These are phyloP conservation scores for Lentithecium fluviatile DNA, from an alignment of 495 filamentous ascomycete species.

Conservation along the genomic window DNA sequence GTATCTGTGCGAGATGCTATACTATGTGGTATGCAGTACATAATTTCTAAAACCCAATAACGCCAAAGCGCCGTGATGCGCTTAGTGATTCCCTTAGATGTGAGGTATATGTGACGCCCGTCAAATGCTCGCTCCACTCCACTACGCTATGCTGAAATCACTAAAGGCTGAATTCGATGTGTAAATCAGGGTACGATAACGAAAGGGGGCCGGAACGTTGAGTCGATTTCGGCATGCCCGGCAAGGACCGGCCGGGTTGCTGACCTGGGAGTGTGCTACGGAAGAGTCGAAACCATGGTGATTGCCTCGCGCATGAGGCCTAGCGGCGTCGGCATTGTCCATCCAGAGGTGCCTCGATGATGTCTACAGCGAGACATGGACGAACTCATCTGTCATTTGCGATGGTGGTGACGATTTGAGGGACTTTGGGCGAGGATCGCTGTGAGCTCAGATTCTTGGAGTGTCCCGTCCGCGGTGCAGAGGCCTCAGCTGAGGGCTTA, in stretches of 20 bases:
- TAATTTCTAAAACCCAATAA: slow-evolving; percentile 7
- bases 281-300: no score
- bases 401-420: no score
- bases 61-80: neutral
- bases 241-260: neutral
- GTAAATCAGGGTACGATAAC: neutral
- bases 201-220: neutral
- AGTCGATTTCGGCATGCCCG: neutral
- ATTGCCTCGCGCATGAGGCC: no score
- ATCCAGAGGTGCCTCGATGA: no score
- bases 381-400: no score
- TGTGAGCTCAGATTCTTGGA: neutral
- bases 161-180: neutral
- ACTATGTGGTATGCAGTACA: neutral
- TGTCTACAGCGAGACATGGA: no score
- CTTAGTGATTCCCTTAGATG: neutral
- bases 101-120: neutral
- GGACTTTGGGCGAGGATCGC: no score
- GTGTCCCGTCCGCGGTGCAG: neutral
- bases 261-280: no score
- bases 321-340: no score
- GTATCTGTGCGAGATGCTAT: slow-evolving; percentile 1
- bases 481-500: neutral
- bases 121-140: slow-evolving; percentile 1
- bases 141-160: slow-evolving; percentile 3